Evolutionary conservation across 306 rosid genomes (phyloP), one percentile per base, ranked within the genome.

Genomic region (Myrica gale): DNA sequence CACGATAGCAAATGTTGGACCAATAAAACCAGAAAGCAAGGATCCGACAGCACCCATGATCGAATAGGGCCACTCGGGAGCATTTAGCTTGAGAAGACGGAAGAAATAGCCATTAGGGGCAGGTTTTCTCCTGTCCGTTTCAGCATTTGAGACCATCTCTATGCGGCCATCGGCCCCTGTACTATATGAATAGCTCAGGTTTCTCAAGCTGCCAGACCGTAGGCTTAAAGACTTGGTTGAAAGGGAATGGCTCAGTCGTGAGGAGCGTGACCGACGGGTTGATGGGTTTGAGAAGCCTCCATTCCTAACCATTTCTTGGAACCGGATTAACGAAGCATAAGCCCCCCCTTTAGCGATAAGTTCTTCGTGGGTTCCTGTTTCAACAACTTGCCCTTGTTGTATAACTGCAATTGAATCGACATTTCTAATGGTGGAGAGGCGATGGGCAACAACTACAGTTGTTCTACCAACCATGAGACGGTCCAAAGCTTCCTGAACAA

Each of bases 1-100:
- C 44, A 95, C 97, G 82, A 95, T 95, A 9, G 99, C 99, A 78
- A 95, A 95, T 17, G 97, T 95, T 9, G 99, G 97, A 43, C 99
- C 97, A 23, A 95, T 95, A 74, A 92, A 92, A 74, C 99, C 99
- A 0, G 99, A 92, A 9, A 95, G 89, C 17, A 95, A 83, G 48
- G 99, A 95, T 26, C 99, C 99, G 46, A 92, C 74, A 0, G 99
- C 99, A 32, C 97, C 99, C 97, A 95, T 92, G 69, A 95, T 90
- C 12, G 97, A 95, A 86, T 95, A 95, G 3, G 99, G 99, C 99
- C 99, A 95, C 79, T 95, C 99, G 3, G 99, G 99, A 4, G 97
- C 97, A 17, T 95, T 95, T 46, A 95, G 72, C 78, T 88, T 95
- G 51, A 95, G 90, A 55, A 95, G 76, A 1, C 99, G 82, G 85